Evolutionary conservation across 192 early-diverging fungal genomes (phyloP), one percentile per base, ranked within the genome.

Genomic region (Linnemannia schmuckeri): DNA sequence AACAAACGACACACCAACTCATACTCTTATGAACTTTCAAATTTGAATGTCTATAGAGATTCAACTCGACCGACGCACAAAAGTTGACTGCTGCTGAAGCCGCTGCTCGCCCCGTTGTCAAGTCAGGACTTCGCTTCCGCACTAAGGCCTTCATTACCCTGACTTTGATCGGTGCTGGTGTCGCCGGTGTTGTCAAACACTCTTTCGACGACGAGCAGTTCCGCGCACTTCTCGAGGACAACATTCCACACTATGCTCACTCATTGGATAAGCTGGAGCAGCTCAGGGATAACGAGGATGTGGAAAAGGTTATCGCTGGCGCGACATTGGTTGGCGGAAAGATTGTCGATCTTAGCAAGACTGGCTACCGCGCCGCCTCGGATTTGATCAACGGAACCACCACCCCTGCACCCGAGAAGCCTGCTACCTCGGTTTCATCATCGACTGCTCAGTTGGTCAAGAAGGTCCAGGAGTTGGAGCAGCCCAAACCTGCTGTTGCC

Each of bases 341-440:
- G 76, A 76, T 72, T 10, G 72, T 81, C 49, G 85, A 87, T 8
- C 79, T 87, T 49, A 70, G 75, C 74, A 87, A 87, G 74, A 78
- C 79, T 15, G 85, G 79, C 10, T 87, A 87, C 72, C 75, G 85
- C 46, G 27, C 63, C 1, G 72, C 76, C 10, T 81, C 85, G n/a
- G 85, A 87, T 49, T 40, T 87, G 46, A 78, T 87, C 80, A 87
- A 87, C 24, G 85, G 85, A 17, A 87, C 85, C 47, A 87, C 85
- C 37, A 87, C 79, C 22, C 85, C 85, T 49, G 80, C 85, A 37
- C 85, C 85, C 63, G 79, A 78, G 54, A 81, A 81, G 79, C 47
- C 55, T 35, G 38, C 69, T 35, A 4, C 77, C 9, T 20, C 81
- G 22, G 52, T 0, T 5, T 30, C 42, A 22, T 61, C 76, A 30